phyloP scores from a whole-genome alignment of 306 rosid genomes.

The Cicer arietinum region DNA sequence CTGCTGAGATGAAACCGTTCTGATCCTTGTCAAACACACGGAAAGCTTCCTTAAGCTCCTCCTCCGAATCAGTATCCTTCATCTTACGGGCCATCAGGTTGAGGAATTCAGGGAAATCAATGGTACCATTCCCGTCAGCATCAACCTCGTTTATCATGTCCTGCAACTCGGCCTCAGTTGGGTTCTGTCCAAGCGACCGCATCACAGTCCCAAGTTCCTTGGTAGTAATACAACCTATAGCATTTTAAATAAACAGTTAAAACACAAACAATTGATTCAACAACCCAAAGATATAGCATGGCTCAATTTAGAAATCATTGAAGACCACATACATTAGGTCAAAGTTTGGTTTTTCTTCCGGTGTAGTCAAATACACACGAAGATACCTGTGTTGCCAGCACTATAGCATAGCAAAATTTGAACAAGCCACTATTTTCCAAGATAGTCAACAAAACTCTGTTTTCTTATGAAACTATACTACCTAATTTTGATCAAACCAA shows the following conservation, averaged over 20 bases:
- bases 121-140: slow-evolving; percentile 85
- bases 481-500: neutral
- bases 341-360: neutral
- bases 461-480: neutral
- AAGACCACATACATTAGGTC: neutral
- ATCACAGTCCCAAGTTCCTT: slow-evolving; percentile 85
- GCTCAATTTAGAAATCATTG: neutral
- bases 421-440: neutral
- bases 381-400: neutral
- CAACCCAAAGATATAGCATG: neutral
- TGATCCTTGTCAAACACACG: slow-evolving; percentile 88
- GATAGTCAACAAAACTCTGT: neutral
- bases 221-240: slow-evolving; percentile 77
- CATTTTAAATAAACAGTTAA: neutral
- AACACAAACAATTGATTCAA: slow-evolving; percentile 24
- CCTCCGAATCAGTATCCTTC: slow-evolving; percentile 84
- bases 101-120: slow-evolving; percentile 82
- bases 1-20: slow-evolving; percentile 89
- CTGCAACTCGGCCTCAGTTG: slow-evolving; percentile 84
- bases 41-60: slow-evolving; percentile 89
- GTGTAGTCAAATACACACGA: neutral
- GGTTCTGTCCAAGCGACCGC: slow-evolving; percentile 87
- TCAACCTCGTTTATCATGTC: slow-evolving; percentile 91
- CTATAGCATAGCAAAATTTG: neutral
- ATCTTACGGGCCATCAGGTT: slow-evolving; percentile 86